Percentiles rank a stretch among this genome's conserved stretches.
Conservation (phyloP, 2,329 filamentous ascomycete genomes). For the Cercospora sojina region DNA sequence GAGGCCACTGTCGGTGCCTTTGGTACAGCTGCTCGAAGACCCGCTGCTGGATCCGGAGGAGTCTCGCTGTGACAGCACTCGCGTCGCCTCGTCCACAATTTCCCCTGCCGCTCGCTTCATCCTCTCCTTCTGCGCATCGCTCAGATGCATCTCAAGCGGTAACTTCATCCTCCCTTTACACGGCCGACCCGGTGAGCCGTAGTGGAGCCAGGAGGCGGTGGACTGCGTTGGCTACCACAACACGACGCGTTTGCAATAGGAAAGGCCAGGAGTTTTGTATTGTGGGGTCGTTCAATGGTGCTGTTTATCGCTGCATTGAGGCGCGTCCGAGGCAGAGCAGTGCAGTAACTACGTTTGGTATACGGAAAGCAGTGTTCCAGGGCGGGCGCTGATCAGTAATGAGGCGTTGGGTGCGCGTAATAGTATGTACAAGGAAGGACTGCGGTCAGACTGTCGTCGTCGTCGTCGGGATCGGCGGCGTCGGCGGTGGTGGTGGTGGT, state of each 20-base stretch:
- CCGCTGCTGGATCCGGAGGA: constrained; percentile 17
- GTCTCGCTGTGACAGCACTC: constrained; percentile 27
- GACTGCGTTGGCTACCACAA: not conserved
- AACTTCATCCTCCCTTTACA: constrained; percentile 13
- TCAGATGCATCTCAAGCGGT: constrained; percentile 5
- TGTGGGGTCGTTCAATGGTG: not conserved
- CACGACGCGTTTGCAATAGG: not conserved
- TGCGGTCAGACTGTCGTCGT: constrained; percentile 19
- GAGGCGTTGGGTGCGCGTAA: constrained; percentile 1
- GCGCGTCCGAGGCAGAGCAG: constrained; percentile 3
- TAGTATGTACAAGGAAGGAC: constrained; percentile 24
- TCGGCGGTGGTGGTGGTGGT: constrained; percentile 8
- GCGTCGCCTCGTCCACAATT: constrained; percentile 26
- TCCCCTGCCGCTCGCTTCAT: constrained; percentile 24
- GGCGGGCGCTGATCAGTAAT: constrained; percentile 11
- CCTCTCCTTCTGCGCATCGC: constrained; percentile 13
- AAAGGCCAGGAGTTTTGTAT: not conserved
- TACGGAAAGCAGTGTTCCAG: constrained; percentile 4
- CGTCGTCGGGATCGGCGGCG: not conserved
- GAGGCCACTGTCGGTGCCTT: constrained; percentile 27
- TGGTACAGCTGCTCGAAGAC: constrained; percentile 29
- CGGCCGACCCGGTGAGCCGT: not conserved
- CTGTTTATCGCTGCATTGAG: not conserved
- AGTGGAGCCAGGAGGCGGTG: constrained; percentile 11
- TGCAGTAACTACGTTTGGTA: constrained; percentile 8